Conservation (phyloP, 345 rosid species). For the Arabidopsis suecica region DNA sequence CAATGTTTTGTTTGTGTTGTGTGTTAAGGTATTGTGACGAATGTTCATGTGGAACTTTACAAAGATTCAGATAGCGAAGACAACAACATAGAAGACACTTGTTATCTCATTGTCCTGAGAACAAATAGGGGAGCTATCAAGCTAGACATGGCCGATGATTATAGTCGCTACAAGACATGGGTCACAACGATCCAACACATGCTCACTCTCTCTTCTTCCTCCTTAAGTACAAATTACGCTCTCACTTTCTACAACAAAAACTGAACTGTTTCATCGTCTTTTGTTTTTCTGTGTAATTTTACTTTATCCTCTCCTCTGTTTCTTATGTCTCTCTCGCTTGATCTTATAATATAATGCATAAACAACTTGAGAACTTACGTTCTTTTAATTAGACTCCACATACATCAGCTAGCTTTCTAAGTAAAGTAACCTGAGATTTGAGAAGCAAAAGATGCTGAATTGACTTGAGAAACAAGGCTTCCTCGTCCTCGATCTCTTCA, state of each 20-base stretch:
- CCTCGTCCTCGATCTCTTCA: conserved; percentile 47
- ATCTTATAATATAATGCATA: conserved; percentile 21
- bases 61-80: conserved; percentile 53
- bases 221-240: conserved; percentile 52
- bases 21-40: conserved; percentile 63
- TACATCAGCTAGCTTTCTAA: conserved; percentile 48
- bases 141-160: conserved; percentile 85
- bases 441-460: conserved; percentile 53
- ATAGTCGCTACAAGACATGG: conserved; percentile 73
- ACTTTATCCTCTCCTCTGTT: conserved; percentile 1
- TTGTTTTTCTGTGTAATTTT: conserved; percentile 17
- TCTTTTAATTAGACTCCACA: conserved; percentile 41
- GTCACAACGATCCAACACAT: conserved; percentile 68
- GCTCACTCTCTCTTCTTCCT: conserved; percentile 70
- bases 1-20: neutral
- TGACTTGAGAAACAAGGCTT: conserved; percentile 57
- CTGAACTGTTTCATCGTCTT: neutral
- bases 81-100: conserved; percentile 53
- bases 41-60: conserved; percentile 74
- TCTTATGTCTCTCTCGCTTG: conserved; percentile 14
- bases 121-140: conserved; percentile 71
- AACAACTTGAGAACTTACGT: conserved; percentile 34
- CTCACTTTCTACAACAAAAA: conserved; percentile 56
- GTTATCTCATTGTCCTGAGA: conserved; percentile 69
- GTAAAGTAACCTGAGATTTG: conserved; percentile 52